Percentiles rank a stretch among this genome's conserved stretches.
Conservation (phyloP, 371 early-diverging fungal genomes). For the Mucor indicus region DNA sequence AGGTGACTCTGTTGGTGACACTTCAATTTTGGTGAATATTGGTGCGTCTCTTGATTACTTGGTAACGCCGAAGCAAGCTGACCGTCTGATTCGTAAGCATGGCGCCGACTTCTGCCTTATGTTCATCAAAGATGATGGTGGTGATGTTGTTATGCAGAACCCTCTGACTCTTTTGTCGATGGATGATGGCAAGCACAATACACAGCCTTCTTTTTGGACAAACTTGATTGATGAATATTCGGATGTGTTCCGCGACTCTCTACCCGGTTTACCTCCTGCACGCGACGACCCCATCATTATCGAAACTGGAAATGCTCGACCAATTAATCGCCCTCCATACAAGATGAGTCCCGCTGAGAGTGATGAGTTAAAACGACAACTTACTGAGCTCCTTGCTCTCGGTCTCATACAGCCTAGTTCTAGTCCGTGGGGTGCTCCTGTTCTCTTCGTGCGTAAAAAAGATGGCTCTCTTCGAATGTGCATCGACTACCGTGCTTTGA, state of each 20-base stretch:
- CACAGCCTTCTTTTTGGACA: neutral
- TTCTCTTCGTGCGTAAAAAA: conserved; percentile 44
- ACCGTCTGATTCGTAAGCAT: neutral
- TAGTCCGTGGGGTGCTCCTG: conserved; percentile 49
- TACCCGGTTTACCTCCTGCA: neutral
- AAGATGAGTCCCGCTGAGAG: conserved; percentile 24
- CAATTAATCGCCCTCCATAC: conserved; percentile 12
- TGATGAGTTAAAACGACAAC: conserved; percentile 26
- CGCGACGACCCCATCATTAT: neutral
- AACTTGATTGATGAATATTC: neutral
- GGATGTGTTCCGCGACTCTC: neutral
- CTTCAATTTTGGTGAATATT: no score
- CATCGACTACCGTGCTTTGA: conserved; percentile 36
- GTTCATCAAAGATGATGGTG: neutral
- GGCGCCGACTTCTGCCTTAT: neutral
- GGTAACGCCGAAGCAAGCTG: neutral
- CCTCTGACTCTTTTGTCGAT: neutral
- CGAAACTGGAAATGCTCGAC: conserved; percentile 4
- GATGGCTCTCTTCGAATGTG: conserved; percentile 40
- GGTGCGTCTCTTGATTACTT: no score
- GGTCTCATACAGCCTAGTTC: conserved; percentile 11
- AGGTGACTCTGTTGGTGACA: neutral
- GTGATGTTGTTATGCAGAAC: neutral
- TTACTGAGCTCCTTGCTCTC: conserved; percentile 15
- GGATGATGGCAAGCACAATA: neutral